Evolutionary conservation across 1,284 basidiomycete genomes (phyloP).

Genomic region (Heterobasidion irregulare): DNA sequence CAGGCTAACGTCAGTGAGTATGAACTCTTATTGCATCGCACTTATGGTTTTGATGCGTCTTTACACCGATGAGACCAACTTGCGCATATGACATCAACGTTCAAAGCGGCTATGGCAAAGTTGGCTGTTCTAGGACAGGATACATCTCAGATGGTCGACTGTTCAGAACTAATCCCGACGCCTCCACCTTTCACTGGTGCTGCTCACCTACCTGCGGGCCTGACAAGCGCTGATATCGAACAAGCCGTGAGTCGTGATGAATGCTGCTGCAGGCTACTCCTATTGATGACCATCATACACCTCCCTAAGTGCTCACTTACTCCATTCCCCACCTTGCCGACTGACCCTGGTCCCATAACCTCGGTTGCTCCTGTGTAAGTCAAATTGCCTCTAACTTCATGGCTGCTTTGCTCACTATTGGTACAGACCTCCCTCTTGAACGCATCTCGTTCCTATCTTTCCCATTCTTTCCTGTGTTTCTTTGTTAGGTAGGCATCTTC

Average conservation of each 20-base stretch:
- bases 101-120: neutral
- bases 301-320: neutral
- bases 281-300: neutral
- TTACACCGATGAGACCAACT: constrained; percentile 4
- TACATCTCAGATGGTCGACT: constrained; percentile 5
- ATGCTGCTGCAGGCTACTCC: neutral
- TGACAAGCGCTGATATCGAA: neutral
- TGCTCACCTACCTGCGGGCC: neutral
- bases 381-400: neutral
- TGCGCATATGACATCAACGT: neutral
- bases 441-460: no score
- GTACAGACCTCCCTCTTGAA: no score
- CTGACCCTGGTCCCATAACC: neutral
- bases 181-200: neutral
- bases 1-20: neutral
- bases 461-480: no score
- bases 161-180: constrained; percentile 7
- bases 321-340: constrained; percentile 4
- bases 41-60: neutral
- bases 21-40: neutral
- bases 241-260: neutral
- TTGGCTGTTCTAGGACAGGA: constrained; percentile 4
- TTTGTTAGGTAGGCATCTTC: no score
- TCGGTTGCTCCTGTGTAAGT: constrained; percentile 3
- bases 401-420: no score